These are phyloP conservation scores for Paraglomus brasilianum DNA, from an alignment of 192 early-diverging fungal genomes.

Conservation along the genomic window DNA sequence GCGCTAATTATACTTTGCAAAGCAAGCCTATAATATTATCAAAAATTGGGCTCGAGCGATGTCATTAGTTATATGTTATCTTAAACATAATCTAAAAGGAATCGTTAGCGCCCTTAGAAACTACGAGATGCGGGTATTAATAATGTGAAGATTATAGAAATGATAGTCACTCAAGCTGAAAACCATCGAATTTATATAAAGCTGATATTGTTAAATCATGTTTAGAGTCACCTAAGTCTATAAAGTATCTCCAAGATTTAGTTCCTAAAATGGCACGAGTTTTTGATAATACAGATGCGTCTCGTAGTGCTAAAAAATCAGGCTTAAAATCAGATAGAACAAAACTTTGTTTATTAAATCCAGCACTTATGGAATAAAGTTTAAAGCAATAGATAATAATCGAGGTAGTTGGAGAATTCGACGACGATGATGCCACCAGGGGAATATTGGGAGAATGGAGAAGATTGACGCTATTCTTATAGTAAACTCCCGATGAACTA, in stretches of 20 bases:
- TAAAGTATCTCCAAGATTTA: slow-evolving; percentile 15
- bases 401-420: background rate
- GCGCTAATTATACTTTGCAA: no score
- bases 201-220: slow-evolving; percentile 11
- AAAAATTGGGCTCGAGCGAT: no score
- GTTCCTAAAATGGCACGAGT: slow-evolving; percentile 13
- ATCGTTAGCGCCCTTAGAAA: slow-evolving; percentile 6
- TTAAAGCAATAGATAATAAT: slow-evolving; percentile 22
- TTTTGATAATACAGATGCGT: slow-evolving; percentile 25
- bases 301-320: slow-evolving; percentile 22
- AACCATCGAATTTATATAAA: slow-evolving; percentile 19
- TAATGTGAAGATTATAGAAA: slow-evolving; percentile 22
- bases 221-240: background rate
- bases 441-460: no score
- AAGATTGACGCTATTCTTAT: no score
- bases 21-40: no score
- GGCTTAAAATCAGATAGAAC: slow-evolving; percentile 5
- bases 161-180: slow-evolving; percentile 1
- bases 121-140: slow-evolving; percentile 19
- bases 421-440: background rate
- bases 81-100: slow-evolving; percentile 8
- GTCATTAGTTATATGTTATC: no score
- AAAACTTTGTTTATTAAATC: slow-evolving; percentile 21
- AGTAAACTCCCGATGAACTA: no score
- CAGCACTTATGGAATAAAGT: slow-evolving; percentile 8